These are phyloP conservation scores for Citrullus amarus DNA, from an alignment of 306 rosid genomes.

Conservation along the genomic window DNA sequence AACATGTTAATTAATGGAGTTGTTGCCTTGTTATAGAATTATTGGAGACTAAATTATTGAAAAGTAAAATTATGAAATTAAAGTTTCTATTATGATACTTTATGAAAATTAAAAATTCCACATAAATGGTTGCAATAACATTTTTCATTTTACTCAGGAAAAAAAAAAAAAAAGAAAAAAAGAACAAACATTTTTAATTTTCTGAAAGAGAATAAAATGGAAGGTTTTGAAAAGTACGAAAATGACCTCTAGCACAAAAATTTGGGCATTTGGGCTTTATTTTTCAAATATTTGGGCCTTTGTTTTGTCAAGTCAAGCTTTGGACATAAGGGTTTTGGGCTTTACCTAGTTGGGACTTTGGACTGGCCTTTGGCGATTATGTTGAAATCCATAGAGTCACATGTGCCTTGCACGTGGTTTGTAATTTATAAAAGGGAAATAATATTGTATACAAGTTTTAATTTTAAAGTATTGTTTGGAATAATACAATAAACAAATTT, in stretches of 20 bases:
- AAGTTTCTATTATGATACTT: background rate
- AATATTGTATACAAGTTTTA: no score
- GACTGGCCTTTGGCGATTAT: background rate
- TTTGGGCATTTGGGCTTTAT: background rate
- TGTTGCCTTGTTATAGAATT: background rate
- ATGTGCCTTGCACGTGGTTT: no score
- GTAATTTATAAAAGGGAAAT: no score
- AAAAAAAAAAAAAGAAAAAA: no score
- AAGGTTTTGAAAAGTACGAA: background rate
- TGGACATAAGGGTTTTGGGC: background rate
- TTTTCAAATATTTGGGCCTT: background rate
- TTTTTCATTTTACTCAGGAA: no score
- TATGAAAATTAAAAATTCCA: background rate
- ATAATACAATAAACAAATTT: no score
- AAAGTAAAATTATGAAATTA: background rate
- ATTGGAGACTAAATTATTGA: background rate
- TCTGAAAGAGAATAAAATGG: no score
- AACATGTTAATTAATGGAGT: background rate
- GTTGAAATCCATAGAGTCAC: background rate
- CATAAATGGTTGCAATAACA: background rate
- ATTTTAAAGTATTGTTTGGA: no score
- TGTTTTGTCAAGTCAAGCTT: background rate
- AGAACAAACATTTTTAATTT: no score
- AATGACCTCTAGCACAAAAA: background rate
- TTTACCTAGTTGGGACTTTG: background rate